These are phyloP conservation scores for Exophiala aquamarina DNA, from an alignment of 2,329 filamentous ascomycete species.

Conservation along the genomic window DNA sequence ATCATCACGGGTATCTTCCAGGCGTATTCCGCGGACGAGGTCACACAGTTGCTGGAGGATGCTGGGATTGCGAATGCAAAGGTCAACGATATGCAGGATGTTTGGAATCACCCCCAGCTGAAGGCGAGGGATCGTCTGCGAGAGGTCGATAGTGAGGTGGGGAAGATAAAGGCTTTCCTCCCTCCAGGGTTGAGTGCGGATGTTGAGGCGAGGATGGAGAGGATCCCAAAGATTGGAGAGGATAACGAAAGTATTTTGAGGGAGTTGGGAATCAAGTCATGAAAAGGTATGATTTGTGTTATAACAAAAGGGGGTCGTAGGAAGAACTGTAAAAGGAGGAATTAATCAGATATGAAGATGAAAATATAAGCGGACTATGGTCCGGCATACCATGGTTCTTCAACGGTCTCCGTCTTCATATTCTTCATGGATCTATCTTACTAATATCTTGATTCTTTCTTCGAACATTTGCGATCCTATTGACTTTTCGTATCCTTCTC, in stretches of 20 bases:
- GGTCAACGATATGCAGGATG: conserved; percentile 55
- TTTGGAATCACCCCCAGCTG: conserved; percentile 57
- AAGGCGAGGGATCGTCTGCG: conserved; percentile 53
- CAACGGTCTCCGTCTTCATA: too few species aligned
- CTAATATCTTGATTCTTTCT: too few species aligned
- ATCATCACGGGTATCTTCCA: conserved; percentile 49
- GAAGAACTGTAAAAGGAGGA: too few species aligned
- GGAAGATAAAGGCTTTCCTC: conserved; percentile 49
- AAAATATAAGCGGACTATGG: too few species aligned
- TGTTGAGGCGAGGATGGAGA: conserved; percentile 40
- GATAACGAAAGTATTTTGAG: conserved; percentile 50
- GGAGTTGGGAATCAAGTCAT: conserved; percentile 37
- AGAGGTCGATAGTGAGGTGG: conserved; percentile 48
- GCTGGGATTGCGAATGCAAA: conserved; percentile 57
- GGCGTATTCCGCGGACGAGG: conserved; percentile 39
- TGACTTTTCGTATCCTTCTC: too few species aligned
- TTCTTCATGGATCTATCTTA: too few species aligned
- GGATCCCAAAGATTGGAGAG: conserved; percentile 51
- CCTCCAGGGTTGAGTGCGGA: conserved; percentile 47
- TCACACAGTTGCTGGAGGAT: conserved; percentile 45
- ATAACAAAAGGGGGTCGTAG: too few species aligned
- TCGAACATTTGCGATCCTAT: too few species aligned
- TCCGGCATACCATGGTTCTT: too few species aligned
- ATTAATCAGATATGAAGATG: too few species aligned
- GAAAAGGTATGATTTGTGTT: too few species aligned